These are phyloP conservation scores for Drosera spatulata DNA, from an alignment of 179 eudicot genomes.

Conservation along the genomic window DNA sequence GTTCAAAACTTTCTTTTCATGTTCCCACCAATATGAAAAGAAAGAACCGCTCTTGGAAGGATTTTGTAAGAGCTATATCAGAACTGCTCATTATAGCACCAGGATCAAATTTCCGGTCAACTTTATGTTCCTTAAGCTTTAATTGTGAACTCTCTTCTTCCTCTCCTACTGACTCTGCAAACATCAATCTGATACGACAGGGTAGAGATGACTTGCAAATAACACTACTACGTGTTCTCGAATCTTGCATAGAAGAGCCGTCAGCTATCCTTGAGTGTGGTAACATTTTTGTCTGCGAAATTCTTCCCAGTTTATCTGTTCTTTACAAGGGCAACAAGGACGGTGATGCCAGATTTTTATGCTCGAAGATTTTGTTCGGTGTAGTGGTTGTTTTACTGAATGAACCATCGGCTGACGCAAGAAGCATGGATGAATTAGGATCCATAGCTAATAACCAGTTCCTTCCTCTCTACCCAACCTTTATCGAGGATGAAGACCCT, in stretches of 20 bases:
- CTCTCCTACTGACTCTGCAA: too few relatives aligned
- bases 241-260: conserved; percentile 68
- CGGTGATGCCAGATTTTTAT: conserved; percentile 87
- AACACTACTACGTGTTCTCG: conserved; percentile 73
- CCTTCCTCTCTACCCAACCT: conserved; percentile 77
- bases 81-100: too few relatives aligned
- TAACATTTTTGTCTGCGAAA: conserved; percentile 37
- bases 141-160: too few relatives aligned
- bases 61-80: too few relatives aligned
- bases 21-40: too few relatives aligned
- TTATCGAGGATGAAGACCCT: conserved; percentile 91
- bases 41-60: too few relatives aligned
- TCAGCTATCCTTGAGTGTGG: conserved; percentile 41
- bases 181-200: conserved; percentile 20
- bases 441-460: conserved; percentile 52
- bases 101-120: too few relatives aligned
- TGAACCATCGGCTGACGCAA: conserved; percentile 35
- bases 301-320: conserved; percentile 80
- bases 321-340: conserved; percentile 89
- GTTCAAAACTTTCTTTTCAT: too few relatives aligned
- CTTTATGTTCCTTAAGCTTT: too few relatives aligned
- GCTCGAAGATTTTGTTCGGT: conserved; percentile 85
- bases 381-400: conserved; percentile 64
- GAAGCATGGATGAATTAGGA: conserved; percentile 40
- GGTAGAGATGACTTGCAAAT: conserved; percentile 94